A percentile compares a stretch with the other conserved stretches of the same genome.
phyloP scores from a whole-genome alignment of 371 early-diverging fungal genomes.

The Rhizopus arrhizus region DNA sequence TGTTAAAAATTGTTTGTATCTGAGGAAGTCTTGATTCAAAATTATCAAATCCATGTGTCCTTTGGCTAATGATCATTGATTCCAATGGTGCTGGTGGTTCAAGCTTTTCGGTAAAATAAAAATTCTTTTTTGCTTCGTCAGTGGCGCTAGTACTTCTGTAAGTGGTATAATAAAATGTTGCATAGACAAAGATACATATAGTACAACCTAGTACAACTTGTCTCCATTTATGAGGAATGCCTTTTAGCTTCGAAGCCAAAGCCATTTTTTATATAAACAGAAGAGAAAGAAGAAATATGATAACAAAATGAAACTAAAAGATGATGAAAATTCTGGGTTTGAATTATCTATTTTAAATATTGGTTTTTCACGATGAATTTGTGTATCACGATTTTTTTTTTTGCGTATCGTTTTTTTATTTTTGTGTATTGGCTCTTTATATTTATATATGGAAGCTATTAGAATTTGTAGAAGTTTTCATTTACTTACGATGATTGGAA shows the following conservation, averaged over 20 bases:
- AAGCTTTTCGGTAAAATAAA: background rate
- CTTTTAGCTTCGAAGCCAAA: background rate
- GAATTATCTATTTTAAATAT: no score
- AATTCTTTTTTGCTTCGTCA: background rate
- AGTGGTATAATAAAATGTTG: background rate
- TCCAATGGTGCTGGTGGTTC: background rate
- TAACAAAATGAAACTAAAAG: background rate
- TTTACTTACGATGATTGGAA: no score
- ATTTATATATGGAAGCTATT: no score
- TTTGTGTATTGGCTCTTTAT: no score
- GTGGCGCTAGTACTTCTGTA: background rate
- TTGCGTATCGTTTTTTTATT: no score
- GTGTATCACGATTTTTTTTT: no score
- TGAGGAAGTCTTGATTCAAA: slow-evolving; percentile 16
- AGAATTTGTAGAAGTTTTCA: no score
- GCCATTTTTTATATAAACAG: background rate
- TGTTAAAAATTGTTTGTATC: slow-evolving; percentile 21
- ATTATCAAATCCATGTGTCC: slow-evolving; percentile 9
- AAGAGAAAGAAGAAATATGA: slow-evolving; percentile 1
- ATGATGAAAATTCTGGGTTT: background rate
- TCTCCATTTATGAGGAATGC: slow-evolving; percentile 13
- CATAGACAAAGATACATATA: slow-evolving; percentile 1
- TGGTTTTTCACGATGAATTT: no score
- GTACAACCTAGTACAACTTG: background rate
- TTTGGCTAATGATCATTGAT: background rate